Evolutionary conservation across 2,329 filamentous ascomycete species (phyloP).

Genomic region (Rutstroemia sydowiana): DNA sequence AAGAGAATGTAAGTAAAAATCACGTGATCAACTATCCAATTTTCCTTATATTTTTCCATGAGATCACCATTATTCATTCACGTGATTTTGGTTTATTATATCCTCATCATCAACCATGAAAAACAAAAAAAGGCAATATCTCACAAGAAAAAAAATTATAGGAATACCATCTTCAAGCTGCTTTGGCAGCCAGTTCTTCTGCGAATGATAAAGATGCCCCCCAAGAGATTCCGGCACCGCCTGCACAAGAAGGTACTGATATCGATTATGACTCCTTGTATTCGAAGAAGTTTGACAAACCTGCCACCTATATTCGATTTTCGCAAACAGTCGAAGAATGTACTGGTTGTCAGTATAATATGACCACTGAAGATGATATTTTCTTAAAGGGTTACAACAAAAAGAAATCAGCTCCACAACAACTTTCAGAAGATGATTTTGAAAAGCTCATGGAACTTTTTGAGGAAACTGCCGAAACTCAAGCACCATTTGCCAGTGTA

Average conservation of each 20-base stretch:
- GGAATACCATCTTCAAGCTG: conserved; percentile 33
- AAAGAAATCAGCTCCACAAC: conserved; percentile 52
- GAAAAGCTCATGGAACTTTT: conserved; percentile 93
- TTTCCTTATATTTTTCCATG: no score
- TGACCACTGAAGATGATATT: conserved; percentile 82
- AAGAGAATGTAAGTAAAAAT: conserved; percentile 87
- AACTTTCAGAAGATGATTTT: conserved; percentile 83
- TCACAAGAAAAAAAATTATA: no score
- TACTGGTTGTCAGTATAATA: conserved; percentile 84
- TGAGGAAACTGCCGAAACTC: conserved; percentile 74
- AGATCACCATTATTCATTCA: no score
- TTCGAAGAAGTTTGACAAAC: conserved; percentile 69
- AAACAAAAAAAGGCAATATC: no score
- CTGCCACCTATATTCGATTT: conserved; percentile 91
- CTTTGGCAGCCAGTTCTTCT: conserved; percentile 20
- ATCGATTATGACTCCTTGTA: conserved; percentile 89
- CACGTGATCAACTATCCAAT: conserved; percentile 20
- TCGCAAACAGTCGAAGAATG: conserved; percentile 97
- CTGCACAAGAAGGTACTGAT: conserved; percentile 51
- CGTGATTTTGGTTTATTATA: neutral
- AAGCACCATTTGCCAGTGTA: conserved; percentile 82
- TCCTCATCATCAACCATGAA: conserved; percentile 6
- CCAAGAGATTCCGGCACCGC: conserved; percentile 53
- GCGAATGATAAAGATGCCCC: conserved; percentile 23
- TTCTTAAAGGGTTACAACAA: conserved; percentile 81